phyloP scores from a whole-genome alignment of 768 basidiomycete species.

The Favolaschia claudopus region DNA sequence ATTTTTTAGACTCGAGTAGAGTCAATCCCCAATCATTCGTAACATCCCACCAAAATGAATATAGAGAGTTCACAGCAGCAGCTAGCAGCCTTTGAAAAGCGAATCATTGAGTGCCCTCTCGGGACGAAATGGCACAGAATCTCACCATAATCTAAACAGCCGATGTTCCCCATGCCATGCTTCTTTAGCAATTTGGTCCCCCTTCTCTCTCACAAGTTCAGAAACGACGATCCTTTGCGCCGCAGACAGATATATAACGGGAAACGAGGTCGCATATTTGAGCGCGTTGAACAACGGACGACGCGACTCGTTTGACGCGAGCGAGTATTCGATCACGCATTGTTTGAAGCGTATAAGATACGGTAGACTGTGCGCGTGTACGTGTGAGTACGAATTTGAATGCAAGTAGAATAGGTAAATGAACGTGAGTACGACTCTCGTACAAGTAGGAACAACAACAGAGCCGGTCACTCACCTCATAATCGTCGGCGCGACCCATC shows the following conservation, averaged over 20 bases:
- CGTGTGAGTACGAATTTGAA: too few species aligned
- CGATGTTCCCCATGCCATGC: constrained; percentile 80
- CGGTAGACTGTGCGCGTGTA: constrained; percentile 78
- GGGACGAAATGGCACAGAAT: constrained; percentile 2
- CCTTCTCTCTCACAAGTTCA: constrained; percentile 62
- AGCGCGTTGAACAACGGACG: constrained; percentile 89
- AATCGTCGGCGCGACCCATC: constrained; percentile 82
- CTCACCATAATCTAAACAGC: constrained; percentile 87
- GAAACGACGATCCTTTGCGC: constrained; percentile 78
- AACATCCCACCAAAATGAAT: constrained; percentile 99
- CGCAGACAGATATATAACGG: constrained; percentile 93
- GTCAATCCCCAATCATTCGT: constrained; percentile 97
- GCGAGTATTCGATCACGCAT: constrained; percentile 85
- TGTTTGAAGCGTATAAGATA: constrained; percentile 94
- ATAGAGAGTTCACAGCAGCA: constrained; percentile 87
- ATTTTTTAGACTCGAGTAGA: constrained; percentile 56
- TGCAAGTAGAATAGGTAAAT: too few species aligned
- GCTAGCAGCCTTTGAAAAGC: constrained; percentile 75
- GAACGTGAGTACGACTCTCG: constrained; percentile 13
- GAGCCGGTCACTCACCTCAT: constrained; percentile 75
- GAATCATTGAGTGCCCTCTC: constrained; percentile 1
- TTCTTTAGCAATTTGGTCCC: constrained; percentile 48
- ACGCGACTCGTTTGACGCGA: constrained; percentile 65
- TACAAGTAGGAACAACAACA: neutral
- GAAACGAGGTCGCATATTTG: constrained; percentile 97